Base-by-base conservation (phyloP, 2,329 filamentous ascomycete species). In the Paecilomyces sp. region DNA sequence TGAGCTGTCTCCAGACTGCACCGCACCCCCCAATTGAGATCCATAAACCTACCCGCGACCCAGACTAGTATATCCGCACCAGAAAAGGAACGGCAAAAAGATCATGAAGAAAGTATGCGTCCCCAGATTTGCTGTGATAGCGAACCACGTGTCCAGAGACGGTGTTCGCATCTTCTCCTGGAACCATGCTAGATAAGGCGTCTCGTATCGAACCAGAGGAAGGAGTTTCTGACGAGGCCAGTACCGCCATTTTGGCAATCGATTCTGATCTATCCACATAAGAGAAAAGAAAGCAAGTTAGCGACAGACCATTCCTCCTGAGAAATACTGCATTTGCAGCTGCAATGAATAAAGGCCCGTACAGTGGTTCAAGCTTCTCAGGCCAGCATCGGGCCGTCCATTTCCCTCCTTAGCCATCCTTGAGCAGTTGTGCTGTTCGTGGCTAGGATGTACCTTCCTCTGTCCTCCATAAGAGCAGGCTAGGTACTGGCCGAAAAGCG, bases 91-190 rank as follows among this genome's bases (percentile, higher is more conserved):
- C 5, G 94, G 94, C 69, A 99, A 79, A 60, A 91, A 89, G 66
- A 96, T 84, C 92, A 97, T 97, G 81, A 97, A 99, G 80, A 97
- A 97, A 0, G 94, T 99, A 77, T 99, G 94, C 0, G 94, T 99
- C 65, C 94, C 91, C 58, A 97, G 84, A 75, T 97, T 99, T 64
- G 94, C 94, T 0, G 92, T 96, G 65, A 95, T 91, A 56, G 94
- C 93, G 76, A 99, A 99, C 80, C 97, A 99, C 63, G 91, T 91
- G 76, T 99, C 94, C 69, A 97, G 87, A 8, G 89, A 84, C 0
- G 91, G 91, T 22, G 90, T 88, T 69, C 93, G 89, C 72, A 93
- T 76, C 72, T 81, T 86, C 66, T 88, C 83, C 81, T 99, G 94
- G 70, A 96, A 79, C 78, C 85, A 88, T 60, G 93, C 93, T 18